Percentiles rank a stretch among this genome's conserved stretches.
phyloP scores from a whole-genome alignment of 441 rosid species.

The Macaranga tanarius region DNA sequence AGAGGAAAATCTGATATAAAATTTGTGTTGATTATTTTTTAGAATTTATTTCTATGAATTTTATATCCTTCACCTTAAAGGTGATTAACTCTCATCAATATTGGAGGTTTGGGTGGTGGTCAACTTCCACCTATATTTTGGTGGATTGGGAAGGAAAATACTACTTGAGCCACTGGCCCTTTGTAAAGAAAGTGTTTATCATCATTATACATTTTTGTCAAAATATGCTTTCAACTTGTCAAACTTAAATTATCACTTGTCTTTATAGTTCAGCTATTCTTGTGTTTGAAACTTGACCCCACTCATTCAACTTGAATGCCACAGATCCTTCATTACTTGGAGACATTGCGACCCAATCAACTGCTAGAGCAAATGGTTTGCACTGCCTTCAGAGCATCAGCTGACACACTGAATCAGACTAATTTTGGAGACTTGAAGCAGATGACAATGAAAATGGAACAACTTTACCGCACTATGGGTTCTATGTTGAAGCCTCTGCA shows the following conservation, averaged over 20 bases:
- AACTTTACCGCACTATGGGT: constrained; percentile 65
- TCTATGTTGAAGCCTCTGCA: constrained; percentile 63
- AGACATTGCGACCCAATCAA: constrained; percentile 87
- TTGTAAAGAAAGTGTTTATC: neutral
- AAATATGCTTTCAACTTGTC: neutral
- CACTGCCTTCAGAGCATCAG: constrained; percentile 93
- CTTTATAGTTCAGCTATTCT: neutral
- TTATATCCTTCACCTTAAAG: neutral
- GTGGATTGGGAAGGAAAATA: neutral
- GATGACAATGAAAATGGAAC: constrained; percentile 69
- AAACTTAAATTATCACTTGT: too few relatives aligned
- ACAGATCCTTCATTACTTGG: constrained; percentile 91
- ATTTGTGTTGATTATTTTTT: neutral
- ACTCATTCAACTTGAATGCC: constrained; percentile 24
- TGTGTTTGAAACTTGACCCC: constrained; percentile 21
- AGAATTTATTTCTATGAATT: neutral
- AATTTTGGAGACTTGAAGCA: constrained; percentile 69
- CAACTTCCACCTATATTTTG: neutral
- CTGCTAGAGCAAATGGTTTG: constrained; percentile 97
- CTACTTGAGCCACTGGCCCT: neutral
- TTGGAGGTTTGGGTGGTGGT: neutral
- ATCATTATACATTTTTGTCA: neutral
- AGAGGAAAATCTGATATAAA: neutral
- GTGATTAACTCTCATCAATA: too few relatives aligned
- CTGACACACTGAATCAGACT: constrained; percentile 83